phyloP scores from a whole-genome alignment of 192 early-diverging fungal genomes.

The Coemansia sp. region DNA sequence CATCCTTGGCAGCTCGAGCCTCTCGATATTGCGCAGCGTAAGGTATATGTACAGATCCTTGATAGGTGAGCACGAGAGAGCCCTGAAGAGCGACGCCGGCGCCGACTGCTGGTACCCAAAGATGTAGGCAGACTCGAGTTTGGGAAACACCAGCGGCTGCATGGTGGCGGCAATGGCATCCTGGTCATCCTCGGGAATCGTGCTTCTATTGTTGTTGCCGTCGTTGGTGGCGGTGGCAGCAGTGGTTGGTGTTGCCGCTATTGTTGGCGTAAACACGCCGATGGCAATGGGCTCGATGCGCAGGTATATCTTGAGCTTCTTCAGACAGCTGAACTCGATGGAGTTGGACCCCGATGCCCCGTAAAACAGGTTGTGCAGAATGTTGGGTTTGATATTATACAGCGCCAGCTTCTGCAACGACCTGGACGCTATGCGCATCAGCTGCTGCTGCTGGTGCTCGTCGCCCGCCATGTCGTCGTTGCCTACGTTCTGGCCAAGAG shows the following conservation, averaged over 20 bases:
- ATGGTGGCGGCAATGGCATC: constrained; percentile 6
- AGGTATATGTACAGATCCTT: constrained; percentile 21
- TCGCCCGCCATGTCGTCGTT: not conserved
- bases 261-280: constrained; percentile 10
- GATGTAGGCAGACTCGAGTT: constrained; percentile 18
- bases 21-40: constrained; percentile 14
- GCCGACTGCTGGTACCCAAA: constrained; percentile 27
- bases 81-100: constrained; percentile 21
- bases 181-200: constrained; percentile 4
- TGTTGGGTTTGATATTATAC: constrained; percentile 20
- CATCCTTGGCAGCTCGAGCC: constrained; percentile 21
- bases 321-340: constrained; percentile 26
- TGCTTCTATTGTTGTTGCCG: not conserved
- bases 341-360: constrained; percentile 7
- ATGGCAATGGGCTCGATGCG: constrained; percentile 22
- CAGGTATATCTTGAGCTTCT: constrained; percentile 20
- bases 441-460: constrained; percentile 6
- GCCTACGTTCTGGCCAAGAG: constrained; percentile 3
- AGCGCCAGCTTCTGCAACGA: constrained; percentile 26
- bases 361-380: constrained; percentile 14
- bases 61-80: constrained; percentile 16
- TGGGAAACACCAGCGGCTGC: constrained; percentile 22
- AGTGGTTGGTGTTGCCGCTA: not conserved
- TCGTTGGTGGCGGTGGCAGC: not conserved
- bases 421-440: constrained; percentile 18